phyloP scores from a whole-genome alignment of 2,329 filamentous ascomycete species.

The Fusarium foetens region DNA sequence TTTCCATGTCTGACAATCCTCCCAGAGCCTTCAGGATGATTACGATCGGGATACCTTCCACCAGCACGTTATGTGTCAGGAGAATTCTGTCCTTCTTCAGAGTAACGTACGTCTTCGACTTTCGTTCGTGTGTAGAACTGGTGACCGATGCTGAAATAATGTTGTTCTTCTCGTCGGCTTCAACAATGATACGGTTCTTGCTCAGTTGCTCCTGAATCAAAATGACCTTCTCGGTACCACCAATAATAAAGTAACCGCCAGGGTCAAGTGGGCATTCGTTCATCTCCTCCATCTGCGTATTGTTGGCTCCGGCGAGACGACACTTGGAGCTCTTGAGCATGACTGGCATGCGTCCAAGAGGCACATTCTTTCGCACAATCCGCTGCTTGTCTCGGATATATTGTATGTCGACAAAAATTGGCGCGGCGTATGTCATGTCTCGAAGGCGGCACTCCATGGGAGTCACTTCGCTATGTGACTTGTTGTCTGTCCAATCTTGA shows the following conservation, averaged over 20 bases:
- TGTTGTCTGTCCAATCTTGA: slow-evolving; percentile 76
- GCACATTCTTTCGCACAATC: slow-evolving; percentile 78
- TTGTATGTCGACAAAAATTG: slow-evolving; percentile 90
- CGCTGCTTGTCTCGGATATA: slow-evolving; percentile 85
- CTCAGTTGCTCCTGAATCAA: slow-evolving; percentile 98
- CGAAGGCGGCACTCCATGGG: slow-evolving; percentile 96
- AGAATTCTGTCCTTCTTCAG: slow-evolving; percentile 93
- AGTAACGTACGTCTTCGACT: slow-evolving; percentile 96
- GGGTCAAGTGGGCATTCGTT: slow-evolving; percentile 97
- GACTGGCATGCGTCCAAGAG: slow-evolving; percentile 90
- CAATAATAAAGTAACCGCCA: slow-evolving; percentile 97
- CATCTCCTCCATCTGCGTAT: slow-evolving; percentile 88
- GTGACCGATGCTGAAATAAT: slow-evolving; percentile 96
- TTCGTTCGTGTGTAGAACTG: slow-evolving; percentile 96
- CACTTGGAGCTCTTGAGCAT: slow-evolving; percentile 98
- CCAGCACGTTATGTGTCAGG: slow-evolving; percentile 91
- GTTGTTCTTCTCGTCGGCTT: slow-evolving; percentile 90
- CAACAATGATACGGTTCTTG: slow-evolving; percentile 98
- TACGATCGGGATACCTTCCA: slow-evolving; percentile 94
- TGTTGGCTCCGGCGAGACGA: slow-evolving; percentile 82
- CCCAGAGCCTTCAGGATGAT: slow-evolving; percentile 94
- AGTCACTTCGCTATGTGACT: slow-evolving; percentile 79
- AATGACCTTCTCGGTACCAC: slow-evolving; percentile 98
- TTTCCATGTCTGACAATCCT: slow-evolving; percentile 93
- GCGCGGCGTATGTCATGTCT: slow-evolving; percentile 97